phyloP scores from a whole-genome alignment of 345 rosid genomes.

The Eucalyptus urophylla region DNA sequence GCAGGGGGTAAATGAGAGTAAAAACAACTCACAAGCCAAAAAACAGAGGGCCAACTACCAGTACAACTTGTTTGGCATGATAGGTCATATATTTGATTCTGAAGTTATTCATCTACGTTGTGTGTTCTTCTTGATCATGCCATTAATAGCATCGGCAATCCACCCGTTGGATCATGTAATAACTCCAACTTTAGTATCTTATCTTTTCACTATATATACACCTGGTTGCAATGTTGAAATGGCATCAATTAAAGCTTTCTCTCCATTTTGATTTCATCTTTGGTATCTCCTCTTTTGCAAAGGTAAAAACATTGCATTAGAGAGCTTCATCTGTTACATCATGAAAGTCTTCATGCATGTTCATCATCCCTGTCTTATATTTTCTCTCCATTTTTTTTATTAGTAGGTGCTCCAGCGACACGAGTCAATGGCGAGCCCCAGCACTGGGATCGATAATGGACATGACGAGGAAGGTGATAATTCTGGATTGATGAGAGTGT shows the following conservation, averaged over 20 bases:
- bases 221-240: not conserved
- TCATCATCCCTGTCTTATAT: not conserved
- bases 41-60: not conserved
- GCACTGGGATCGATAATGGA: not conserved
- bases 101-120: not conserved
- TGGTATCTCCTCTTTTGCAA: not conserved
- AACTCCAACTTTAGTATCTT: not conserved
- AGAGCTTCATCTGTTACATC: not conserved
- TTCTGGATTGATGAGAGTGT: not conserved
- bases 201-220: not conserved
- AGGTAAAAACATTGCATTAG: not conserved
- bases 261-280: not conserved
- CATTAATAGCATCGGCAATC: not conserved
- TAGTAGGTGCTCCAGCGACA: not conserved
- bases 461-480: not conserved
- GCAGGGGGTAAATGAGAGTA: not conserved
- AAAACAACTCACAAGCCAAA: not conserved
- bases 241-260: not conserved
- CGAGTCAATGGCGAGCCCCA: not conserved
- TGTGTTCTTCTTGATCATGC: not conserved
- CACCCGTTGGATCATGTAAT: not conserved
- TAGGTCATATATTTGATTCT: not conserved
- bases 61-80: not conserved
- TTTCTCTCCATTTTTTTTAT: not conserved
- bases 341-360: not conserved